A percentile compares a stretch with the other conserved stretches of the same genome.
Evolutionary conservation across 2,329 filamentous ascomycete species (phyloP).

Genomic region (Pestalotiopsis fici): DNA sequence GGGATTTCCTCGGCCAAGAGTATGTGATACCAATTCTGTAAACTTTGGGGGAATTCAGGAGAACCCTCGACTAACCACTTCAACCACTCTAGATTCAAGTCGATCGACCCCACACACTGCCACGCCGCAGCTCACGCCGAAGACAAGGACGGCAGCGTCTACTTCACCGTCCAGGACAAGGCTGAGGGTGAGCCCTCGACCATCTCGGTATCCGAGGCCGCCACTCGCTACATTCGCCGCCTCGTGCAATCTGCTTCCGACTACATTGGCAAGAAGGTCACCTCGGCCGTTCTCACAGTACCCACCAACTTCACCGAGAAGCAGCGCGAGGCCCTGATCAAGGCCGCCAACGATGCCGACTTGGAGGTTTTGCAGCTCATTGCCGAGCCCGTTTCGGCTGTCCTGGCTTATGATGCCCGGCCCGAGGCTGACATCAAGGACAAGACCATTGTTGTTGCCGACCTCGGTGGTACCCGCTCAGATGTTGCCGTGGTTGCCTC

Average conservation of each 20-base stretch:
- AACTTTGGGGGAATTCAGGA: not conserved
- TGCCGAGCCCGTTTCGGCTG: constrained; percentile 83
- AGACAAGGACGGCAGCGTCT: constrained; percentile 69
- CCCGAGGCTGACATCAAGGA: constrained; percentile 74
- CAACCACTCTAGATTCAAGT: constrained; percentile 69
- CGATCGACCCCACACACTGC: constrained; percentile 93
- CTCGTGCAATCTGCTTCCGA: constrained; percentile 83
- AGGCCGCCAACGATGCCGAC: constrained; percentile 77
- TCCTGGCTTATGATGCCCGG: constrained; percentile 88
- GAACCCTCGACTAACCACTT: constrained; percentile 11
- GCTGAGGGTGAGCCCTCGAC: constrained; percentile 64
- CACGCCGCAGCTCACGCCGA: constrained; percentile 90
- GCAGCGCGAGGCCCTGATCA: constrained; percentile 79
- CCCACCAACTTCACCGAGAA: constrained; percentile 91
- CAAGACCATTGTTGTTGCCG: constrained; percentile 89
- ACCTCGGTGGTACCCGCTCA: constrained; percentile 89
- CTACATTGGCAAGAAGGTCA: constrained; percentile 90
- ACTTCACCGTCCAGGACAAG: constrained; percentile 84
- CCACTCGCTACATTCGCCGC: constrained; percentile 81
- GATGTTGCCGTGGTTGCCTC: constrained; percentile 90
- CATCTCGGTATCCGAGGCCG: constrained; percentile 76
- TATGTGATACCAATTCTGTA: constrained; percentile 43
- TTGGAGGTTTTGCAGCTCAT: constrained; percentile 93
- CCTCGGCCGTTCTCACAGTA: constrained; percentile 90
- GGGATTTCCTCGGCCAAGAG: constrained; percentile 94